Base-by-base conservation (phyloP, 108 stramenopile genomes). In the Aurantiochytrium sp. region DNA sequence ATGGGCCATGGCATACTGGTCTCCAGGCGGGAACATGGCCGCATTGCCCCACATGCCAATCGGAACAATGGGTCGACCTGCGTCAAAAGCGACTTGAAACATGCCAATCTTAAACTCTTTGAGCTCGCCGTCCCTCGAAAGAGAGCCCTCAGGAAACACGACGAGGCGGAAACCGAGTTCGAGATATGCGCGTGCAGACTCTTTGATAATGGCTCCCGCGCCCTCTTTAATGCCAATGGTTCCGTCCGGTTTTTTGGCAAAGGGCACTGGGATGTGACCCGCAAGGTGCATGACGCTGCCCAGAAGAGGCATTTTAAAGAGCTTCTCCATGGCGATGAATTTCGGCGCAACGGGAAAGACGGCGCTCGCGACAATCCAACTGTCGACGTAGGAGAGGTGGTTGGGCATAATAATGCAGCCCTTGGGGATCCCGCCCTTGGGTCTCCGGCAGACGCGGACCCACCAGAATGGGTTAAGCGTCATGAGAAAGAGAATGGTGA, bases 371-470 rank as follows among this genome's bases (percentile, higher is more conserved):
- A 83, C 51, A 35, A 83, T 6, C 76, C 76, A 83, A 45, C 49
- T 53, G 76, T 83, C 76, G 25, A 83, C 76, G 51, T 83, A 83
- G 25, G 76, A 83, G 16, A 83, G 76, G 51, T 83, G 76, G 76
- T 83, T 83, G 4, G 76, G 51, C 76, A 53, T 83, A 35, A 83
- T 35, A 1, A 83, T 53, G 51, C 76, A 53, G n/a, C 49, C 45
- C 28, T 23, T 83, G 45, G 76, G 76, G 25, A 83, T 53, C 43
- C 76, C 76, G 51, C 51, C 51, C 28, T 47, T 53, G 45, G 76
- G 76, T 28, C 51, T 12, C 6, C 51, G 45, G 6, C 12, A 12
- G 51, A 83, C 76, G 23, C 51, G 19, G 76, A 53, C 76, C 49
- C 51, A 53, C 76, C 76, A 83, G 4, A 83, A 83, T 6, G 76